A percentile compares a stretch with the other conserved stretches of the same genome.
These are phyloP conservation scores for Megacollybia marginata DNA, from an alignment of 768 basidiomycete genomes.

Conservation along the genomic window DNA sequence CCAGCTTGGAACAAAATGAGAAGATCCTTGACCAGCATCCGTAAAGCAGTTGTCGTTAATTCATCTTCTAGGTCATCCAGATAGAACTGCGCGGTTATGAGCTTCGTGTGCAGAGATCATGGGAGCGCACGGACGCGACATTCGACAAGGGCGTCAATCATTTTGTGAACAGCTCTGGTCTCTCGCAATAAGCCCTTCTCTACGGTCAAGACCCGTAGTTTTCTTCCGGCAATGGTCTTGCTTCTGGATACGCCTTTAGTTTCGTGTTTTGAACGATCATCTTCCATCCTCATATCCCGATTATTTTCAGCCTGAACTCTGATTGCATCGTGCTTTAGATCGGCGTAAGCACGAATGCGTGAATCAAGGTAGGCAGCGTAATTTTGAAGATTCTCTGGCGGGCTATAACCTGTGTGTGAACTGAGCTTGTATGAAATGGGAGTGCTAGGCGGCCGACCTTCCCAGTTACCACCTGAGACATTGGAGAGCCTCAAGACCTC, in stretches of 20 bases:
- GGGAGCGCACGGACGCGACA: constrained; percentile 61
- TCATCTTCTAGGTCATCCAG: constrained; percentile 91
- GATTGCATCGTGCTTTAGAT: constrained; percentile 91
- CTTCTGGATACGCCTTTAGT: constrained; percentile 43
- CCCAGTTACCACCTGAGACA: constrained; percentile 79
- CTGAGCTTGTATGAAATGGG: neutral
- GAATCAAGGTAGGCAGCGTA: constrained; percentile 88
- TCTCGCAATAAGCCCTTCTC: constrained; percentile 94
- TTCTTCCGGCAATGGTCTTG: constrained; percentile 76
- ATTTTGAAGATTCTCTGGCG: constrained; percentile 78
- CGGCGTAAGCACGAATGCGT: constrained; percentile 80
- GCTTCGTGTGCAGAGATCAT: constrained; percentile 1
- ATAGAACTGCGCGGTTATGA: constrained; percentile 61
- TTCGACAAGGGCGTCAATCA: constrained; percentile 83
- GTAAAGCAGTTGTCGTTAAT: constrained; percentile 77
- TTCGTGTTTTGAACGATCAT: constrained; percentile 50
- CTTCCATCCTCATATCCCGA: constrained; percentile 62
- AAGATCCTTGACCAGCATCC: constrained; percentile 94
- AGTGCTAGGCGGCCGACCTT: constrained; percentile 46
- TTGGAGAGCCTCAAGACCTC: constrained; percentile 80
- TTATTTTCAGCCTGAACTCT: constrained; percentile 91
- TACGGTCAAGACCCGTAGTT: constrained; percentile 85
- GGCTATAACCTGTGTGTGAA: constrained; percentile 58
- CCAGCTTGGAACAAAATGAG: constrained; percentile 93
- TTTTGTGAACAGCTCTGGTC: constrained; percentile 82